Evolutionary conservation across 2,329 filamentous ascomycete species (phyloP).

Genomic region (Fulvia fulva): DNA sequence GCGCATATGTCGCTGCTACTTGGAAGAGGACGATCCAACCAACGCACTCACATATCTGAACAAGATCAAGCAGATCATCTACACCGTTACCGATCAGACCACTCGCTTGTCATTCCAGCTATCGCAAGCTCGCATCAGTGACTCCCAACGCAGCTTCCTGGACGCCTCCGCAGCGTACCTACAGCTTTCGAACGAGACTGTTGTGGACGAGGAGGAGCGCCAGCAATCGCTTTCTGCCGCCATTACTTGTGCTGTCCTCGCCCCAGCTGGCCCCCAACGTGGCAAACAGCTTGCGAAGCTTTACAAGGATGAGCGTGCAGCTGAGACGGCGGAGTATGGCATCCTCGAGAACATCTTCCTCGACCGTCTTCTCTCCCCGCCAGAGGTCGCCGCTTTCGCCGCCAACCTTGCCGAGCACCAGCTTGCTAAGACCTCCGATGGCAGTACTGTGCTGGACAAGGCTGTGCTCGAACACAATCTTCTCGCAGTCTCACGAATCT

Average conservation of each 20-base stretch:
- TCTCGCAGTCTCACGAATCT: slow-evolving; percentile 66
- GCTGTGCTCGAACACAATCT: slow-evolving; percentile 96
- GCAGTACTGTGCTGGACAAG: slow-evolving; percentile 85
- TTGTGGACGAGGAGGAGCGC: slow-evolving; percentile 82
- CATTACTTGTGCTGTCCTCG: slow-evolving; percentile 87
- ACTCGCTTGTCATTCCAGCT: slow-evolving; percentile 82
- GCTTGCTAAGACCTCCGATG: slow-evolving; percentile 82
- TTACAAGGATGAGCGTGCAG: slow-evolving; percentile 87
- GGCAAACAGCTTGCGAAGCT: slow-evolving; percentile 75
- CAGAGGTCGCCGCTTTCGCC: slow-evolving; percentile 85
- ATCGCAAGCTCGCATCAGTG: slow-evolving; percentile 86
- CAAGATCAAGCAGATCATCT: slow-evolving; percentile 89
- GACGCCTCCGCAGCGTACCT: slow-evolving; percentile 86
- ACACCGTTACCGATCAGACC: slow-evolving; percentile 68
- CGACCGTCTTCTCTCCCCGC: slow-evolving; percentile 72
- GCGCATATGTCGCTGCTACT: slow-evolving; percentile 86
- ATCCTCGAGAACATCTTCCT: slow-evolving; percentile 98
- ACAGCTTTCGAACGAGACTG: slow-evolving; percentile 70
- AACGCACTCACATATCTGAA: slow-evolving; percentile 84
- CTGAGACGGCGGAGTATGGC: slow-evolving; percentile 70
- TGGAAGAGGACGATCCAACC: slow-evolving; percentile 89
- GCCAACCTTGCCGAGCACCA: slow-evolving; percentile 79
- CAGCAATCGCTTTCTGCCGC: slow-evolving; percentile 79
- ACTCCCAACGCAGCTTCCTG: slow-evolving; percentile 84
- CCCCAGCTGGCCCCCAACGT: slow-evolving; percentile 81